Evolutionary conservation across 805 yeast species (phyloP), one percentile per base, ranked within the genome.

Genomic region (Lipomyces oligophaga): DNA sequence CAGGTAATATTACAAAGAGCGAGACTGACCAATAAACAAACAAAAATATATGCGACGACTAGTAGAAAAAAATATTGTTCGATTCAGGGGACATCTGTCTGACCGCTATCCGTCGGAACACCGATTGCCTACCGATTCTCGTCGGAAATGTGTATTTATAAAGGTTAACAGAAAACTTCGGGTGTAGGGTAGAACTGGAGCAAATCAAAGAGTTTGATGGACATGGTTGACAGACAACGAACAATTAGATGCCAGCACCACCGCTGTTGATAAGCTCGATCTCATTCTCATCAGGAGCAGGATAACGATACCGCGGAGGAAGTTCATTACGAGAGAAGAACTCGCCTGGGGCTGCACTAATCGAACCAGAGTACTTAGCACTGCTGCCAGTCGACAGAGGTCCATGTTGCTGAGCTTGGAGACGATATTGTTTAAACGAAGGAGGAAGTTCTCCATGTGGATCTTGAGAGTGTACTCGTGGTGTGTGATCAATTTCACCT

Each of bases 191-290:
- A n/a, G n/a, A n/a, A n/a, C n/a, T n/a, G n/a, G n/a, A n/a, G n/a
- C n/a, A n/a, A n/a, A n/a, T n/a, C n/a, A n/a, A n/a, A n/a, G n/a
- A n/a, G n/a, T n/a, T n/a, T n/a, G n/a, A n/a, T n/a, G n/a, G n/a
- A n/a, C n/a, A n/a, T n/a, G n/a, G n/a, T n/a, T n/a, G n/a, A n/a
- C n/a, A n/a, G n/a, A n/a, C n/a, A n/a, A n/a, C 30, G 13, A 13
- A 26, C 30, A 20, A 13, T 32, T 31, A 41, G 15, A 20, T 8
- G 5, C 30, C 30, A 13, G 95, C 96, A 58, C 96, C 97, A 46
- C 97, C 98, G 43, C 77, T 73, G 58, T 80, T 76, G 58, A 90
- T 78, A 55, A 78, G 76, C 8, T 85, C 96, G 22, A 83, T 79
- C 67, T 90, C 98, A 13, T 58, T 44, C 16, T 78, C 85, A 34